Evolutionary conservation across 2,329 filamentous ascomycete genomes (phyloP).

Genomic region (Nigrospora oryzae): DNA sequence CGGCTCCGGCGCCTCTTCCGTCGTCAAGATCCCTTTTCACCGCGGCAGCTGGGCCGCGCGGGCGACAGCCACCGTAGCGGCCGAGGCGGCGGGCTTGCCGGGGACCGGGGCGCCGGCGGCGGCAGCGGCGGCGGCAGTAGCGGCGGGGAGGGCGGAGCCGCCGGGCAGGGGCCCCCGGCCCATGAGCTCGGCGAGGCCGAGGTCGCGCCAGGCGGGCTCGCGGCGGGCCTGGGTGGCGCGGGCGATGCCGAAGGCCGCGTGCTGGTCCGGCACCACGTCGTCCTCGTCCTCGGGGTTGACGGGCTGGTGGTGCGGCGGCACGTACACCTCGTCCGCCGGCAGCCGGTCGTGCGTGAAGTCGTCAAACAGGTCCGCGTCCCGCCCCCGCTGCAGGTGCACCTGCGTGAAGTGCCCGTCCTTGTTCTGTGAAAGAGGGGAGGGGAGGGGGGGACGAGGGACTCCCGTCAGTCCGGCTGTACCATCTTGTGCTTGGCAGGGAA

Average conservation of each 20-base stretch:
- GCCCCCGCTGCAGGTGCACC: constrained; percentile 64
- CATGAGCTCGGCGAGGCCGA: constrained; percentile 66
- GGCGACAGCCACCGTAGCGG: neutral
- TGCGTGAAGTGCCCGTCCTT: constrained; percentile 72
- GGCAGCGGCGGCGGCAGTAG: neutral
- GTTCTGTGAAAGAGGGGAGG: constrained; percentile 34
- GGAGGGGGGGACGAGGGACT: no score
- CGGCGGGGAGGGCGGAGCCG: neutral
- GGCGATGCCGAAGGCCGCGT: constrained; percentile 80
- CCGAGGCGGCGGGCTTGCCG: no score
- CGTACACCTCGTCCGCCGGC: constrained; percentile 72
- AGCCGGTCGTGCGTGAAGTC: constrained; percentile 64
- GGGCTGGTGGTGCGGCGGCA: constrained; percentile 71
- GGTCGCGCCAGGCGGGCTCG: constrained; percentile 71
- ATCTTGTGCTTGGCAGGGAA: no score
- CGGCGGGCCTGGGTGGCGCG: constrained; percentile 64
- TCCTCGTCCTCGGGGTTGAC: constrained; percentile 85
- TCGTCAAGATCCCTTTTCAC: constrained; percentile 10
- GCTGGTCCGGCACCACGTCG: constrained; percentile 80
- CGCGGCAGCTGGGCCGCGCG: constrained; percentile 17
- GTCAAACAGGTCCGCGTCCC: constrained; percentile 73
- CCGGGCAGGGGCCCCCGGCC: constrained; percentile 42
- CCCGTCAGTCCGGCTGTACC: no score
- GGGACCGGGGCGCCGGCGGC: neutral
- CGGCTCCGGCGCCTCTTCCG: neutral